Conservation (phyloP, 805 yeast species). For the Wickerhamomyces xylosicus region DNA sequence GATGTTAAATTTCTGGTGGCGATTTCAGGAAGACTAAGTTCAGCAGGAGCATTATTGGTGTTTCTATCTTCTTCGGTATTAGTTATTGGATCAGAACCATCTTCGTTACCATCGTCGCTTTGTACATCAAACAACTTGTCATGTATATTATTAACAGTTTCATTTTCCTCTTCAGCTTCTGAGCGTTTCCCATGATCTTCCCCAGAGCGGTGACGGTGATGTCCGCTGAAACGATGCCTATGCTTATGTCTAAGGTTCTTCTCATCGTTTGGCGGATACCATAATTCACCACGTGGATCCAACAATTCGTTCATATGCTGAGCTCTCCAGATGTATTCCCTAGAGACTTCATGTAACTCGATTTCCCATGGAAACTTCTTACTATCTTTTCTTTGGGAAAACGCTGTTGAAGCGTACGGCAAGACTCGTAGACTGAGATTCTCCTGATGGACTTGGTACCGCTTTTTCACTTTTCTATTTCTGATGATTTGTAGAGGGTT, state of each 20-base stretch:
- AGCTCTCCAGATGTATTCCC: conserved; percentile 51
- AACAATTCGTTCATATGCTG: conserved; percentile 42
- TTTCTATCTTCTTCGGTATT: no score
- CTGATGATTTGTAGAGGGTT: conserved; percentile 81
- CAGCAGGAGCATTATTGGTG: background rate
- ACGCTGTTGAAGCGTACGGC: conserved; percentile 58
- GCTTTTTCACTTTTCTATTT: conserved; percentile 49
- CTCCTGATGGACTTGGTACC: conserved; percentile 37
- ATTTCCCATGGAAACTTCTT: conserved; percentile 57
- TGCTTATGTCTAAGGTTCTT: conserved; percentile 4
- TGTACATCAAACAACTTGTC: conserved; percentile 13
- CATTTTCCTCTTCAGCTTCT: background rate
- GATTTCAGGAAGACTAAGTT: background rate
- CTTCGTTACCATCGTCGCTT: conserved; percentile 4
- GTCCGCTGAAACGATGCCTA: conserved; percentile 3
- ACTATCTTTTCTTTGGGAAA: conserved; percentile 36
- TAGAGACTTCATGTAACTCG: conserved; percentile 44
- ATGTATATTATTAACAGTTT: conserved; percentile 8
- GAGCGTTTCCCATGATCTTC: conserved; percentile 3
- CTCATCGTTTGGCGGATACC: conserved; percentile 35
- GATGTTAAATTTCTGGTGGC: background rate
- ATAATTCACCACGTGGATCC: conserved; percentile 33
- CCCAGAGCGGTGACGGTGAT: conserved; percentile 1
- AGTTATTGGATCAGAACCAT: conserved; percentile 6
- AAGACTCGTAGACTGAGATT: conserved; percentile 32